phyloP scores from a whole-genome alignment of 805 yeast genomes.

The Brettanomyces nanus region DNA sequence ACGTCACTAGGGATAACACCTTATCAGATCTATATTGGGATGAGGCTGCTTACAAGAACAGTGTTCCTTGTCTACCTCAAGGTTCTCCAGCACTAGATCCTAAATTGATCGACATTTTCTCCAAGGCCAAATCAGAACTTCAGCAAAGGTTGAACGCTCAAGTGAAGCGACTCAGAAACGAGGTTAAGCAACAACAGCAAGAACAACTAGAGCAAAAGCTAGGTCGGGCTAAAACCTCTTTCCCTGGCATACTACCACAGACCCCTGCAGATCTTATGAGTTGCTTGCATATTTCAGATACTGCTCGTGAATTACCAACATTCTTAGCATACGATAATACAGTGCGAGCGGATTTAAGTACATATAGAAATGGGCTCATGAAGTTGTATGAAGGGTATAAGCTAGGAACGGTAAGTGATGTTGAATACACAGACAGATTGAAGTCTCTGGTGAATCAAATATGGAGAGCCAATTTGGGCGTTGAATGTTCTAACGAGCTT shows the following conservation, averaged over 20 bases:
- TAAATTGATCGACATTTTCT: background rate
- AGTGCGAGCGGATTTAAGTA: background rate
- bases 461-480: background rate
- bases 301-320: background rate
- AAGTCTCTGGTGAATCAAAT: background rate
- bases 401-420: background rate
- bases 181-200: background rate
- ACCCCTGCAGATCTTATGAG: slow-evolving; percentile 2
- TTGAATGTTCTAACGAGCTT: background rate
- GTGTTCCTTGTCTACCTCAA: background rate
- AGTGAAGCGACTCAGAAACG: background rate
- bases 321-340: background rate
- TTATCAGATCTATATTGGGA: slow-evolving; percentile 10
- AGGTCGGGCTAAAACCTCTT: background rate
- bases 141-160: background rate
- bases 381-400: background rate
- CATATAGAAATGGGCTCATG: background rate
- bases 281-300: background rate
- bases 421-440: background rate
- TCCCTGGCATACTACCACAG: slow-evolving; percentile 1
- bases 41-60: background rate
- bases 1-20: slow-evolving; percentile 23
- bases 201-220: background rate
- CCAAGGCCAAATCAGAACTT: background rate
- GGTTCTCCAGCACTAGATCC: background rate